Evolutionary conservation across 495 filamentous ascomycete genomes (phyloP), one percentile per base, ranked within the genome.

Genomic region (Penicillium pancosmium): DNA sequence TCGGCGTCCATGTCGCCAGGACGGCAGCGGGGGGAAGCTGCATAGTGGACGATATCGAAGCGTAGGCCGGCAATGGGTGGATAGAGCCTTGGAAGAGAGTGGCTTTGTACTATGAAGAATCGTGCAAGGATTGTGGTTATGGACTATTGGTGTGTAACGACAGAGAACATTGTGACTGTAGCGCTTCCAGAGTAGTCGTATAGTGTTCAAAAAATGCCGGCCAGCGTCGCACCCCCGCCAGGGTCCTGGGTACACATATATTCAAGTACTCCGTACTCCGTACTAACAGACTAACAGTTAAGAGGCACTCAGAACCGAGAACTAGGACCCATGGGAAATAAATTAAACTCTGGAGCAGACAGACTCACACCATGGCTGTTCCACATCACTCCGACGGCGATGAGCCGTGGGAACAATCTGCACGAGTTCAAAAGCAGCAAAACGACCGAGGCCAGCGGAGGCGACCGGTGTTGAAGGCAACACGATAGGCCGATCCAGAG

Each of bases 1-100:
- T 85, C 4, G 83, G 77, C n/a, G 46, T 60, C 84, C 84, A 86
- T 58, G 73, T 63, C 3, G 61, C 70, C 52, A 75, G 50, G 5
- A 83, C 74, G 16, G 73, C 67, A 12, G 58, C 10, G 1, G 81
- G 80, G 34, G 85, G 81, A 38, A 80, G 58, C 31, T 68, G 60
- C 75, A 78, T 78, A 52, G n/a, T 68, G 47, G 35, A 40, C 21
- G 21, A 18, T 41, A 21, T 7, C 21, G 5, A 48, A 38, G 11
- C 11, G 36, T 38, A 38, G 36, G 15, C 36, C 36, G n/a, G 36
- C 36, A 38, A 38, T 38, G 12, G 15, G 36, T 13, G 11, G 36
- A 15, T 23, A 23, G 23, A 23, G 3, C 23, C 23, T 4, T 38
- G 10, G 15, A 15, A 38, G 35, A 38, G 36, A 38, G 12, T 38